Conservation (phyloP, 2,329 filamentous ascomycete genomes). For the Cordyceps cicadae region DNA sequence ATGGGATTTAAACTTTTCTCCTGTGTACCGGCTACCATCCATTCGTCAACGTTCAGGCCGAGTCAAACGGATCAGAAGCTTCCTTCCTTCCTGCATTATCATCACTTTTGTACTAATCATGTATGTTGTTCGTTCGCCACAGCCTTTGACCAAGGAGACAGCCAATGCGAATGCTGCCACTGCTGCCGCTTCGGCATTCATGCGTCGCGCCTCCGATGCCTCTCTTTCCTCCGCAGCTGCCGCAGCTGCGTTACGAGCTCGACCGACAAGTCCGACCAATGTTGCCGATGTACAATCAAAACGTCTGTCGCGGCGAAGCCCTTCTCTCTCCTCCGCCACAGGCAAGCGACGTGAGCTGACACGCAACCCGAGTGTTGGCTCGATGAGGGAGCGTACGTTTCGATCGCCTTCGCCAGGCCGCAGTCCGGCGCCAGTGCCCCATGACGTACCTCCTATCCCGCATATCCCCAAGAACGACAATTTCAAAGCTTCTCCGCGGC, state of each 20-base stretch:
- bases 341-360: slow-evolving; percentile 46
- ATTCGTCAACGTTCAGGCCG: background rate
- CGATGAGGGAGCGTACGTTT: slow-evolving; percentile 86
- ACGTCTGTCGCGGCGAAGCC: slow-evolving; percentile 65
- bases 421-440: slow-evolving; percentile 32
- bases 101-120: slow-evolving; percentile 16
- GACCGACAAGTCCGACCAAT: slow-evolving; percentile 68
- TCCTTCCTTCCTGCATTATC: background rate
- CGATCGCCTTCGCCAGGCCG: slow-evolving; percentile 59
- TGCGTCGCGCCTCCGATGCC: slow-evolving; percentile 51
- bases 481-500: slow-evolving; percentile 18
- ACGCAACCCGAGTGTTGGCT: slow-evolving; percentile 61
- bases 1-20: slow-evolving; percentile 2
- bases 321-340: slow-evolving; percentile 61
- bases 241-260: slow-evolving; percentile 71
- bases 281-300: slow-evolving; percentile 82
- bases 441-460: slow-evolving; percentile 65
- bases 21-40: background rate
- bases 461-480: slow-evolving; percentile 50
- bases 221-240: slow-evolving; percentile 78
- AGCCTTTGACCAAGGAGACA: slow-evolving; percentile 57
- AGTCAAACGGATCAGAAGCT: background rate
- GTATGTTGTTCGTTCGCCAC: slow-evolving; percentile 19
- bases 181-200: slow-evolving; percentile 74
- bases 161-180: slow-evolving; percentile 67